phyloP scores from a whole-genome alignment of 208 protist genomes.

The Wallacemonas collosoma region DNA sequence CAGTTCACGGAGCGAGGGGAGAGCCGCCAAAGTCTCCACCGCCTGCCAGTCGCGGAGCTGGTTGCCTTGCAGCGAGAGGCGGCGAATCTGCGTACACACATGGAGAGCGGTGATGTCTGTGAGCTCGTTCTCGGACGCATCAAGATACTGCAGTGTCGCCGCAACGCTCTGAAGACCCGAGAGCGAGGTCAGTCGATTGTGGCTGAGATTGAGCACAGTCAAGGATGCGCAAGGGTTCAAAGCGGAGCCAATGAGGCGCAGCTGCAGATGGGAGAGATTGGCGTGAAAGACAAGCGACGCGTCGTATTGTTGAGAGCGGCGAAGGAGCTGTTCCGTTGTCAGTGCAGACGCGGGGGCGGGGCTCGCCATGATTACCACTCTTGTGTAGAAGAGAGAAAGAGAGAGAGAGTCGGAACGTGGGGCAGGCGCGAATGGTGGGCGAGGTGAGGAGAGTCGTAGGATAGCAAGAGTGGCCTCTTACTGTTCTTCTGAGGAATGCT shows the following conservation, averaged over 20 bases:
- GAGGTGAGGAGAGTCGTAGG: too few relatives aligned
- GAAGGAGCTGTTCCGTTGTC: slow-evolving; percentile 28
- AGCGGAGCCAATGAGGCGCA: slow-evolving; percentile 36
- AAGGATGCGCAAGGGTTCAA: slow-evolving; percentile 47
- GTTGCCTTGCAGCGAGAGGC: slow-evolving; percentile 68
- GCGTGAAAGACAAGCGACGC: slow-evolving; percentile 43
- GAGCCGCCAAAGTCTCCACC: slow-evolving; percentile 36
- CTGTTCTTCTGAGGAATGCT: too few relatives aligned
- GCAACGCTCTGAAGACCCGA: slow-evolving; percentile 48
- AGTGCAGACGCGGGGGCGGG: background rate
- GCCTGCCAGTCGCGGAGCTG: slow-evolving; percentile 36
- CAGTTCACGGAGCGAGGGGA: slow-evolving; percentile 49
- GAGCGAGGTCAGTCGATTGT: slow-evolving; percentile 66
- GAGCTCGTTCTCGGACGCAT: slow-evolving; percentile 72
- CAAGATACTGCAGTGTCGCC: slow-evolving; percentile 54
- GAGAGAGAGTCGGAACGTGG: background rate
- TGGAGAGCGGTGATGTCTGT: slow-evolving; percentile 39
- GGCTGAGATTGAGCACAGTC: slow-evolving; percentile 57
- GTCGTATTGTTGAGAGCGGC: slow-evolving; percentile 70
- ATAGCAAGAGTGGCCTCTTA: too few relatives aligned
- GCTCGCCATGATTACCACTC: background rate
- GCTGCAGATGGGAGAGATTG: slow-evolving; percentile 22
- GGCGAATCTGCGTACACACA: slow-evolving; percentile 32
- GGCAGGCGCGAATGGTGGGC: too few relatives aligned
- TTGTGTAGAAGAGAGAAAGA: background rate